A percentile compares a stretch with the other conserved stretches of the same genome.
These are phyloP conservation scores for Arthromyces matolae DNA, from an alignment of 768 basidiomycete genomes.

Conservation along the genomic window DNA sequence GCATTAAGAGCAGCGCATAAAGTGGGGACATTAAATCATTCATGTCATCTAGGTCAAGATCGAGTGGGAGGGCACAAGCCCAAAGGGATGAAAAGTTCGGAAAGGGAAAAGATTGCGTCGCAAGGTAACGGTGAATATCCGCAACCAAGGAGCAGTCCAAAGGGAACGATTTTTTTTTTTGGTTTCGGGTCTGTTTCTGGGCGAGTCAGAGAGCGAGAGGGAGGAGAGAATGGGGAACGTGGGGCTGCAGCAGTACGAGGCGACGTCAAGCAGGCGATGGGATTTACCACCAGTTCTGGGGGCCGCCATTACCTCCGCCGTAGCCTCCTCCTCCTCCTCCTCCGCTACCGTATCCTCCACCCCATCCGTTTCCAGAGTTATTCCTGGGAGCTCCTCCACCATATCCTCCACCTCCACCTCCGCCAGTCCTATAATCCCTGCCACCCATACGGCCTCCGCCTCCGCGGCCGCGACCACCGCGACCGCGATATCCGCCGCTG, in stretches of 20 bases:
- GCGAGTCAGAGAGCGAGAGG: conserved; percentile 10
- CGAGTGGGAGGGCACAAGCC: conserved; percentile 21
- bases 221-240: conserved; percentile 8
- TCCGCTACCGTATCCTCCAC: conserved; percentile 23
- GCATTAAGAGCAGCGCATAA: conserved; percentile 62
- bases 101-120: too few species aligned
- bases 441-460: conserved; percentile 45
- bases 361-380: conserved; percentile 28
- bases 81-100: neutral
- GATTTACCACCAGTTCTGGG: conserved; percentile 43
- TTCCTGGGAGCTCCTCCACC: conserved; percentile 23
- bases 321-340: conserved; percentile 24
- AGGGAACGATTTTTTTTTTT: conserved; percentile 27
- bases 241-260: conserved; percentile 11
- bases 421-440: conserved; percentile 43
- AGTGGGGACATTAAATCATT: conserved; percentile 14
- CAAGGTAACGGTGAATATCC: too few species aligned
- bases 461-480: conserved; percentile 56
- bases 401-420: conserved; percentile 27
- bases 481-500: conserved; percentile 47
- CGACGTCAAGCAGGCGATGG: neutral
- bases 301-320: conserved; percentile 27
- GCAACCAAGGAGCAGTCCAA: neutral
- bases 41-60: conserved; percentile 34
- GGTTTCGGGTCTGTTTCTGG: conserved; percentile 32